Base-by-base conservation (phyloP, 768 basidiomycete species). In the Tylopilus rubrobrunneus region DNA sequence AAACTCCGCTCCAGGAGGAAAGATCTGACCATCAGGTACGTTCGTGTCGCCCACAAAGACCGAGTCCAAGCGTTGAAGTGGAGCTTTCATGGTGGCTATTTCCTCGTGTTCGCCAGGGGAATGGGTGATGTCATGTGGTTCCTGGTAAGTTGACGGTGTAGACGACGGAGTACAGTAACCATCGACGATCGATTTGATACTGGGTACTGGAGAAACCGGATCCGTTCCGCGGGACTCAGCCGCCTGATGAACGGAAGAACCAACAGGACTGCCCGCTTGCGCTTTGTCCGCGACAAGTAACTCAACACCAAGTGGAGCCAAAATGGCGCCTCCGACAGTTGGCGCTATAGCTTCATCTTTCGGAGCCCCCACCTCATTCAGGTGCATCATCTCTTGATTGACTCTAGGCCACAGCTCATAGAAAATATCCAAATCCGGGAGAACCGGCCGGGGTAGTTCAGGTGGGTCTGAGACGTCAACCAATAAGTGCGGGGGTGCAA, bases 1-100 rank as follows among this genome's bases (percentile, higher is more conserved):
- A 62, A 93, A 94, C 65, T 89, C 88, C 0, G 88, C 89, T 33
- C 91, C 91, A 7, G 89, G 84, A 29, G 89, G 88, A 64, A 92
- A 87, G 46, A 78, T 62, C 60, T 90, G 87, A 1, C 89, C 90
- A 59, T 87, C 85, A 5, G 80, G 74, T 47, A 89, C 84, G 33
- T 87, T 91, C 39, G 84, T 75, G 64, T 92, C 86, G 34, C 75
- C 75, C 7, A 91, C 55, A 56, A 85, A 85, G 6, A 71, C 72
- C 4, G 87, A 86, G 36, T 75, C 75, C 54, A 87, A 63, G 19
- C 12, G 34, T 36, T 53, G 46, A 14, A 1, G 45, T 1, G 46
- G 40, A 19, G 27, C 21, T 34, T 50, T 45, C 48, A 48, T 28
- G 5, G 8, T 1, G 14, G 25, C 43, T 5, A 19, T 14, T 39